These are phyloP conservation scores for Geopyxis carbonaria DNA, from an alignment of 495 filamentous ascomycete species.

Conservation along the genomic window DNA sequence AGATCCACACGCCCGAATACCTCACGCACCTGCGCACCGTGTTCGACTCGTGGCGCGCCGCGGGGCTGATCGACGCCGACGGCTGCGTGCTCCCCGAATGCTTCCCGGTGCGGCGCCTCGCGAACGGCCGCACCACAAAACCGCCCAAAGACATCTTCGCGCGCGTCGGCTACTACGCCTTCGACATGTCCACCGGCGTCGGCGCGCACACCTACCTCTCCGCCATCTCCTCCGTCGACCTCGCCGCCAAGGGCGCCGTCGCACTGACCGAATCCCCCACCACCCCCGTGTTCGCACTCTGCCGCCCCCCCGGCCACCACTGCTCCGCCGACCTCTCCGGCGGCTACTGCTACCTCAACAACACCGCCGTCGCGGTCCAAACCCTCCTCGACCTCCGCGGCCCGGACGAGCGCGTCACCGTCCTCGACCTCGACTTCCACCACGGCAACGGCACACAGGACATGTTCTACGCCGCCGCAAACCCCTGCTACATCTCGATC, in stretches of 20 bases:
- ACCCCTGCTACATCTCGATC: slow-evolving; percentile 11
- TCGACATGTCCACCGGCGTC: slow-evolving; percentile 10
- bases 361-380: slow-evolving; percentile 11
- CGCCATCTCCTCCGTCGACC: slow-evolving; percentile 7
- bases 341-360: slow-evolving; percentile 18
- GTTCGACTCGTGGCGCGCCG: background rate
- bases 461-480: slow-evolving; percentile 8
- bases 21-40: slow-evolving; percentile 8
- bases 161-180: slow-evolving; percentile 10
- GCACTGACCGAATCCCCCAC: background rate
- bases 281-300: slow-evolving; percentile 8
- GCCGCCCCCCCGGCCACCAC: slow-evolving; percentile 15
- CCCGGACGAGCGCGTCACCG: slow-evolving; percentile 4
- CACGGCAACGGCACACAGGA: slow-evolving; percentile 18
- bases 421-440: slow-evolving; percentile 16
- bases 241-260: slow-evolving; percentile 3
- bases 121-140: background rate
- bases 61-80: slow-evolving; percentile 1
- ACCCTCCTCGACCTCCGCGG: slow-evolving; percentile 1
- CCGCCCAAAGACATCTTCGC: slow-evolving; percentile 8
- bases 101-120: slow-evolving; percentile 4
- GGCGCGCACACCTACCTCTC: slow-evolving; percentile 3
- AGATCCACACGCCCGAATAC: slow-evolving; percentile 7
- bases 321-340: slow-evolving; percentile 9
- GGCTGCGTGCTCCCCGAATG: slow-evolving; percentile 9